Evolutionary conservation across 192 early-diverging fungal genomes (phyloP).

Genomic region (Coemansia sp.): DNA sequence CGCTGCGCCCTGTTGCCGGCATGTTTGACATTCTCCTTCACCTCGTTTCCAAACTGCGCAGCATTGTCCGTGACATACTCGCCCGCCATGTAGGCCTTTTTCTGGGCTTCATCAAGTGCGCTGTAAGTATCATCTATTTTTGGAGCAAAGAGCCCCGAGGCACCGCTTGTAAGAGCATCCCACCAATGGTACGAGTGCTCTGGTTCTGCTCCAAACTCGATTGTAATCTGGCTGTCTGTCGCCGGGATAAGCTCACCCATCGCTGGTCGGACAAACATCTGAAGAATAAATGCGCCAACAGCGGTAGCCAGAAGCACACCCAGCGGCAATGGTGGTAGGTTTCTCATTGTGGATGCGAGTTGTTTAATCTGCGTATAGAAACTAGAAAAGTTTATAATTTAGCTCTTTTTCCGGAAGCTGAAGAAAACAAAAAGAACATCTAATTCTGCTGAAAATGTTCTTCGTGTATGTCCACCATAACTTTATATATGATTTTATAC

Average conservation of each 20-base stretch:
- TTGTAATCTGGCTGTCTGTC: slow-evolving; percentile 14
- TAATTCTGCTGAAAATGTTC: background rate
- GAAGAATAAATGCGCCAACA: background rate
- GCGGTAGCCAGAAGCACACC: background rate
- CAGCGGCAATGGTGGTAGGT: background rate
- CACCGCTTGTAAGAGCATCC: slow-evolving; percentile 35
- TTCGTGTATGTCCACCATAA: no score
- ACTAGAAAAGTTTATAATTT: background rate
- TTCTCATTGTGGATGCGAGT: background rate
- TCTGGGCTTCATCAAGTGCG: slow-evolving; percentile 11
- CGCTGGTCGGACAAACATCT: background rate
- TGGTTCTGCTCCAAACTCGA: background rate
- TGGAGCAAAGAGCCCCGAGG: slow-evolving; percentile 19
- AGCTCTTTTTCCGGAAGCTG: no score
- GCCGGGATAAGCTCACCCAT: slow-evolving; percentile 23
- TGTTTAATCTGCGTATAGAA: background rate
- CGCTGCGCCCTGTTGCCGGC: slow-evolving; percentile 14
- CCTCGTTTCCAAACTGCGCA: slow-evolving; percentile 15
- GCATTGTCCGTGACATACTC: slow-evolving; percentile 22
- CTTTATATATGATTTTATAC: no score
- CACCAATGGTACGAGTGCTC: slow-evolving; percentile 42
- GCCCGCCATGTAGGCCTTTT: slow-evolving; percentile 13
- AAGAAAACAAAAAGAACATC: background rate
- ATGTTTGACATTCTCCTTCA: slow-evolving; percentile 12
- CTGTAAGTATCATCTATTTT: slow-evolving; percentile 16